Evolutionary conservation across 768 basidiomycete species (phyloP).

Genomic region (Russula olivacea): DNA sequence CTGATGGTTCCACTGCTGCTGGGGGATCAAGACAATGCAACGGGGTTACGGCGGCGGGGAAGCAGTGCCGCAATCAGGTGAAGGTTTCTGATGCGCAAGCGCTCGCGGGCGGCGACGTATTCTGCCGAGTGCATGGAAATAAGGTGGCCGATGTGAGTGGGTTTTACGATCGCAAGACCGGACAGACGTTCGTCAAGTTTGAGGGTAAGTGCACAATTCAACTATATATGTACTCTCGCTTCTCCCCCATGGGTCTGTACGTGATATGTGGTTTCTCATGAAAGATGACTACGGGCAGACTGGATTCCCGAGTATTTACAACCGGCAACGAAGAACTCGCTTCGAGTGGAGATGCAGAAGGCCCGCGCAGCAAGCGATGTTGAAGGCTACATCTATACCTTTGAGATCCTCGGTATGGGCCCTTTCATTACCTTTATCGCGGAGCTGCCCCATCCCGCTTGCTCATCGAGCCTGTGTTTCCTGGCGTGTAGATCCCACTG

Average conservation of each 20-base stretch:
- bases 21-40: conserved; percentile 44
- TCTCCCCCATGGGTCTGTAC: background rate
- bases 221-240: background rate
- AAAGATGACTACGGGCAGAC: conserved; percentile 35
- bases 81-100: conserved; percentile 36
- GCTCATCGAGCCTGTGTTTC: background rate
- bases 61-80: conserved; percentile 48
- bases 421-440: background rate
- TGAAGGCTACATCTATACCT: conserved; percentile 76
- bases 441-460: background rate
- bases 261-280: background rate
- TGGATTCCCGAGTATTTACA: conserved; percentile 67
- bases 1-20: conserved; percentile 4
- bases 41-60: conserved; percentile 58
- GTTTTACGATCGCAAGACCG: conserved; percentile 48
- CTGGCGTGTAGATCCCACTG: conserved; percentile 30
- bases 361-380: conserved; percentile 50
- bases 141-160: conserved; percentile 48
- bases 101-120: conserved; percentile 37
- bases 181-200: conserved; percentile 50
- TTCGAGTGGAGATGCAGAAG: conserved; percentile 51
- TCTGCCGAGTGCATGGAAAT: conserved; percentile 62
- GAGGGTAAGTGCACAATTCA: conserved; percentile 35
- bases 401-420: conserved; percentile 65
- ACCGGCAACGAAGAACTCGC: conserved; percentile 51